Base-by-base conservation (phyloP, 768 basidiomycete genomes). In the Russula olivacea region DNA sequence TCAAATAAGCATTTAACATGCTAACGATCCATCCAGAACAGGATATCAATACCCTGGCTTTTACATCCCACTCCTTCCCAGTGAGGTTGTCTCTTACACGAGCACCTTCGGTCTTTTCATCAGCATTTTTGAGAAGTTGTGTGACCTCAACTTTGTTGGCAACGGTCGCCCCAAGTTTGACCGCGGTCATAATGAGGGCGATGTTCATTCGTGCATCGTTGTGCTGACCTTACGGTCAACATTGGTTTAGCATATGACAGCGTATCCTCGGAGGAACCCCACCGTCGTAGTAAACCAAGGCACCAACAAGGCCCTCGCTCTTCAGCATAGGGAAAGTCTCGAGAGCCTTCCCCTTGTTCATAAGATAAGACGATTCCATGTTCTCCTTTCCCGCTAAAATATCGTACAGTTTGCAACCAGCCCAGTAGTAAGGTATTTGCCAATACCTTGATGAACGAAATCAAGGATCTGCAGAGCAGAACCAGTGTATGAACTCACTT, bases 161-260 rank as follows among this genome's bases (percentile, higher is more conserved):
- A 19, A 89, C 87, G 9, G 81, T 81, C 5, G 95, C 93, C 49
- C 95, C 95, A 57, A 90, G 84, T 70, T 93, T 90, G 49, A 98
- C 91, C 5, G 96, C 97, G 19, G 89, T 97, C 85, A 98, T 86
- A 70, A 96, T 82, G 36, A 99, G 79, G 0, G 96, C 93, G 58
- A 96, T 83, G 78, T 99, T 99, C 97, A 98, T 99, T 15, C 96
- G 84, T 1, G 96, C 89, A 70, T 99, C 97, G 70, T 99, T 99
- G 76, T 99, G 96, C 76, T 98, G 96, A 59, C 94, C 92, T 94
- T 63, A 10, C 17, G 17, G 52, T 41, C 36, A 54, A 54, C 21
- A 41, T 19, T 15, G 30, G 45, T 21, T 63, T 23, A 59, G 62
- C 38, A 52, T 34, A 32, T 55, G 41, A 38, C 64, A 70, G 75